phyloP scores from a whole-genome alignment of 495 filamentous ascomycete species.

The Podospora australis region DNA sequence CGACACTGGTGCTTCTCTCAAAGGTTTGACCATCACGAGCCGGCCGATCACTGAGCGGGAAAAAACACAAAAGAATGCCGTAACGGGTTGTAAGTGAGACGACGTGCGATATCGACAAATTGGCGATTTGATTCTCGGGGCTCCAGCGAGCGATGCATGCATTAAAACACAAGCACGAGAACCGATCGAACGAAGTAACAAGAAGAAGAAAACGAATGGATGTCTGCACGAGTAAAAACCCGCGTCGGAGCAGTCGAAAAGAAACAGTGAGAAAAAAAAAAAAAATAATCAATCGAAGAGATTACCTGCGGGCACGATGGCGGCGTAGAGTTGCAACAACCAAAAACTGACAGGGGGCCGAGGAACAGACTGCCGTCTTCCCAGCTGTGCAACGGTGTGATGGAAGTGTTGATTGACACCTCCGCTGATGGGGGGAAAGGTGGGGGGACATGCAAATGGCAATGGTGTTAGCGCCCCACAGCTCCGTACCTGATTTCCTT shows the following conservation, averaged over 20 bases:
- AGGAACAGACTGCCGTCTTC: background rate
- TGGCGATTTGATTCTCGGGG: background rate
- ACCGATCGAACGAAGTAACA: no score
- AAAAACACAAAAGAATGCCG: background rate
- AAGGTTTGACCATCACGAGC: background rate
- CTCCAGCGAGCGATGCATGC: background rate
- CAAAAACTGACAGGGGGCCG: background rate
- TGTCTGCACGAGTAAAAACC: background rate
- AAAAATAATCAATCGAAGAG: background rate
- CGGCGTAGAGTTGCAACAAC: background rate
- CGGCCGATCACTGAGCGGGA: background rate
- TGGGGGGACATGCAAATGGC: background rate
- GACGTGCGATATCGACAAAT: background rate
- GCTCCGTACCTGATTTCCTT: slow-evolving; percentile 2
- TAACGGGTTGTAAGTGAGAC: background rate
- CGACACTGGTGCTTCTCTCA: background rate
- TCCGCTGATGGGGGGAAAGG: background rate
- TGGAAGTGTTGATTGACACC: background rate
- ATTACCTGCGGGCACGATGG: slow-evolving; percentile 4
- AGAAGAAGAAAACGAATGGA: background rate
- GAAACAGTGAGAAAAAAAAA: background rate
- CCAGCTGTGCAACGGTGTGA: background rate
- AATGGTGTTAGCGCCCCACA: slow-evolving; percentile 1
- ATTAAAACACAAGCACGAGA: no score
- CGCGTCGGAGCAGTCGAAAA: background rate